Evolutionary conservation across 2,329 filamentous ascomycete species (phyloP), one percentile per base, ranked within the genome.

Genomic region (Arthrobotrys musiformis): DNA sequence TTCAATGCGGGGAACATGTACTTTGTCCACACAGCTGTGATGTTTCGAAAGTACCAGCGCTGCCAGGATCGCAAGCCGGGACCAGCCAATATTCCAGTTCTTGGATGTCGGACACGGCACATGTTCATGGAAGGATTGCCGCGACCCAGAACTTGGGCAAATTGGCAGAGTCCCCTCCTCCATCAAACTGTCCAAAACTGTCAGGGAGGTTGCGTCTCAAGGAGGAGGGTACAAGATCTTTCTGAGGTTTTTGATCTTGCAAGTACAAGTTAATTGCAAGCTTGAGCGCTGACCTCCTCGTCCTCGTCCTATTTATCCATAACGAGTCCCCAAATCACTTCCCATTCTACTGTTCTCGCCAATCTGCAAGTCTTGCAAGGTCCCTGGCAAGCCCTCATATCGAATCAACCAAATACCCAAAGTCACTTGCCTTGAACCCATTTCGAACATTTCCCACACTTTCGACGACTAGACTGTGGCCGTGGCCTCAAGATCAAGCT

Each of bases 41-140:
- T 62, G 54, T 56, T 63, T 56, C 68, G 35, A 58, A 42, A 44
- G 35, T 46, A 56, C 50, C n/a, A 48, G 48, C 24, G 11, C 33
- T 46, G 22, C 54, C 35, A 22, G 56, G 44, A 50, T 46, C 13
- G 56, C 54, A 50, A 73, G 54, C 56, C 48, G 28, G 50, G 42
- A 58, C 50, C 50, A 66, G 61, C 26, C 30, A 58, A 56, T 24
- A 35, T 35, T 60, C 40, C 50, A 68, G 37, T 68, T 60, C 40
- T 73, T 54, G 69, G 66, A 52, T 35, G 54, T 75, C 62, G 70
- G 70, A 68, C 70, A 75, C 62, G 70, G 70, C 70, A 75, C 70
- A 63, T 62, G 70, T 44, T 67, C 62, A 28, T 63, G 68, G 48
- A 52, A 37, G 33, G 35, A 67, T 74, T 62, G 61, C 62, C 50